Base-by-base conservation (phyloP, 495 filamentous ascomycete species). In the Podospora pseudocomata region DNA sequence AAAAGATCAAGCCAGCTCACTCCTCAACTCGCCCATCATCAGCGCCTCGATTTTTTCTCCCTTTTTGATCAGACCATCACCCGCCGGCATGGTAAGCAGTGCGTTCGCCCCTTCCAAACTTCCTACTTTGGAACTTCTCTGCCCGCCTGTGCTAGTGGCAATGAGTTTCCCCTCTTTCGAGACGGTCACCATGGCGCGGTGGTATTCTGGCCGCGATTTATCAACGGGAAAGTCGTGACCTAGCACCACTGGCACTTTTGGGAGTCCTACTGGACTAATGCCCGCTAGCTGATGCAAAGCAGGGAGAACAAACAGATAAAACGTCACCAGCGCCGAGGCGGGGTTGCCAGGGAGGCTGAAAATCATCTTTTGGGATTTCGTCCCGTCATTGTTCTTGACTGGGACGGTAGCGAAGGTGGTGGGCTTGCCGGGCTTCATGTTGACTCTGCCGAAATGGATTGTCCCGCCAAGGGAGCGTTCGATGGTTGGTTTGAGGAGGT, bases 401-500 rank as follows among this genome's bases (percentile, higher is more conserved):
- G 91, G 89, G 4, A 98, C 84, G 0, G 93, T 97, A 4, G 96
- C 95, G 72, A 98, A 99, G 2, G 96, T 98, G 11, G 93, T 97
- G 3, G 95, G 95, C 77, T 97, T 98, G 20, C 95, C 95, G 0
- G 95, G 95, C 80, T 98, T 98, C 95, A 99, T 98, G 30, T 89
- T 86, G 5, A 98, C 96, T 30, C 96, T 89, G 55, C 95, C 95
- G 75, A 99, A 99, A 78, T 98, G 95, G 73, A 99, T 96, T 0
- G 91, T 96, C 16, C 95, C 95, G 67, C 92, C 91, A 5, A 98
- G 86, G 2, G 88, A 84, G 64, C 94, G 89, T 80, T 98, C 95
- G 74, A 99, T 92, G 4, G 93, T 97, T 1, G 96, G 95, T 78
- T 99, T 99, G 61, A 99, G 88, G 34, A 99, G 88, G 75, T 99